Evolutionary conservation across 345 rosid genomes (phyloP).

Genomic region (Nasturtium officinale): DNA sequence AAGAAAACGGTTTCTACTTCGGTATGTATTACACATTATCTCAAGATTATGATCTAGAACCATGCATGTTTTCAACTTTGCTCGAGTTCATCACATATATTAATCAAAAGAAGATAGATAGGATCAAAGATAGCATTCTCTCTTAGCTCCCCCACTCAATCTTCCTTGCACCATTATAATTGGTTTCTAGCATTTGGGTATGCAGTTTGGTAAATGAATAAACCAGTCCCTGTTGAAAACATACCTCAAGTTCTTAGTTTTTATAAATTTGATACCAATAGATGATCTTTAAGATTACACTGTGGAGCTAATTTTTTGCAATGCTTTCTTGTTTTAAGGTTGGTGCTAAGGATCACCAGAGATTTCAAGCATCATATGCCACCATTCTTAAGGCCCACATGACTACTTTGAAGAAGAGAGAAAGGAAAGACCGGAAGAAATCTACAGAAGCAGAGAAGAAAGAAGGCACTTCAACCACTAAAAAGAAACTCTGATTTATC

Average conservation of each 20-base stretch:
- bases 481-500: constrained; percentile 35
- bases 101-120: neutral
- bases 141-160: neutral
- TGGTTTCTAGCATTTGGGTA: neutral
- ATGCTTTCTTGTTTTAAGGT: constrained; percentile 53
- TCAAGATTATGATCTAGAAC: neutral
- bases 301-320: constrained; percentile 21
- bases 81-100: neutral
- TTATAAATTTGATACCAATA: neutral
- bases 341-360: constrained; percentile 86
- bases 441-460: constrained; percentile 61
- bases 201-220: neutral
- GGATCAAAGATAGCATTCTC: neutral
- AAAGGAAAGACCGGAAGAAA: constrained; percentile 89
- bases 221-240: neutral
- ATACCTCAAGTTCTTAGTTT: neutral
- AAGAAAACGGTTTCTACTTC: constrained; percentile 83
- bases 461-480: constrained; percentile 43
- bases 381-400: constrained; percentile 88
- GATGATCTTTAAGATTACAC: neutral
- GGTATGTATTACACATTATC: constrained; percentile 44
- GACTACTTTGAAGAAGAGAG: constrained; percentile 90
- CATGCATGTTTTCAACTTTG: neutral
- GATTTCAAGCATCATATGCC: constrained; percentile 94
- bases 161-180: neutral